Evolutionary conservation across 805 yeast genomes (phyloP), one percentile per base, ranked within the genome.

Genomic region (Metschnikowia proteae): DNA sequence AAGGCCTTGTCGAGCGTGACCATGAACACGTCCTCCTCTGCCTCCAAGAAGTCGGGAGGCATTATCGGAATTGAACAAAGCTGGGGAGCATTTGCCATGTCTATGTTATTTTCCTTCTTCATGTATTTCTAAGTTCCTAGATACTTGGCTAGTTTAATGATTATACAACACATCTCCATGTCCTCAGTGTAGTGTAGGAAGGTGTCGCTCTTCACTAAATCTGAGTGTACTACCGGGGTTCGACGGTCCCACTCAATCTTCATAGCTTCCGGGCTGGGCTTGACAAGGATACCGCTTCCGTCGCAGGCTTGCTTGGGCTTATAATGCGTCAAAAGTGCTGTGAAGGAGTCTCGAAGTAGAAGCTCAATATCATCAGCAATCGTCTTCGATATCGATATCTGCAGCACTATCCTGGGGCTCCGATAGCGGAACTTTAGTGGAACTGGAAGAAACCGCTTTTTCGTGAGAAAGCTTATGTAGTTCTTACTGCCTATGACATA

Each of bases 1-100:
- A 60, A 61, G 46, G 30, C 56, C 13, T 60, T 65, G 48, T 57
- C 63, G 6, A 65, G 71, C 36, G 66, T 64, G 33, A 53, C 61
- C 26, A 47, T 51, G 46, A 54, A 53, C 38, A 57, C 66, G 10
- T 52, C 63, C 22, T 43, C 58, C 22, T 13, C 54, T 11, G 42
- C 60, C 22, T 59, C 68, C 29, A 67, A 63, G 52, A 61, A 59
- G 51, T 55, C 61, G 11, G 60, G 45, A 30, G 67, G 58, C 3
- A 38, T 46, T 22, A 44, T 43, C 23, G 52, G 51, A 8, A 38
- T 45, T 29, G 52, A 52, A 33, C 47, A 43, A 46, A 47, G 58
- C 38, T 44, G 47, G 46, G 23, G 46, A 2, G 48, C 51, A 27
- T 40, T 49, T 5, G 13, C 43, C 7, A 26, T 45, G 55, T 47